phyloP scores from a whole-genome alignment of 2,329 filamentous ascomycete genomes.

The Diplodia scrobiculata region DNA sequence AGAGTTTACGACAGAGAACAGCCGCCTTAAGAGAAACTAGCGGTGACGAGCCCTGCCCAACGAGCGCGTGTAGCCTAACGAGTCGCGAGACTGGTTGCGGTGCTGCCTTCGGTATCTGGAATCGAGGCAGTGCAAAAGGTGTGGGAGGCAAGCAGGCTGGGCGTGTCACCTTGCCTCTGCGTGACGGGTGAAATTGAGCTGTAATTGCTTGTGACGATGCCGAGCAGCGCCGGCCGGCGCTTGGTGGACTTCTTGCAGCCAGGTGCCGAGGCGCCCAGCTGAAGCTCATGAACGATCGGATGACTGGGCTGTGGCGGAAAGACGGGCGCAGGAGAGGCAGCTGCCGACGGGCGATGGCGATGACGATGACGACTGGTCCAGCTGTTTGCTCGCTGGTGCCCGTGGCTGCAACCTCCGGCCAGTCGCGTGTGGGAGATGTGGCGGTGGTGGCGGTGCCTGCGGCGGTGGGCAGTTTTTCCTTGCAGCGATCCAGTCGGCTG shows the following conservation, averaged over 20 bases:
- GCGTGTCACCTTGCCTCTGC: background rate
- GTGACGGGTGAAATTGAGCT: background rate
- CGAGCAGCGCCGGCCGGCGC: background rate
- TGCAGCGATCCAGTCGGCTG: background rate
- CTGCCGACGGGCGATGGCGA: too few relatives aligned
- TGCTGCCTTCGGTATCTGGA: background rate
- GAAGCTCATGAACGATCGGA: background rate
- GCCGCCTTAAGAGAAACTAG: slow-evolving; percentile 4
- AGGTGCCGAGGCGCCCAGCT: background rate
- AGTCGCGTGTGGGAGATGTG: background rate
- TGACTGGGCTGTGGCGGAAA: background rate
- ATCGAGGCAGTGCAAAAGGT: slow-evolving; percentile 18
- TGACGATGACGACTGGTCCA: too few relatives aligned
- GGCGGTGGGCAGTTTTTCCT: background rate
- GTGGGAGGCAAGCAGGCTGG: background rate
- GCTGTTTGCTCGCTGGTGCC: too few relatives aligned
- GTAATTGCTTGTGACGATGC: slow-evolving; percentile 19
- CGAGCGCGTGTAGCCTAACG: slow-evolving; percentile 2
- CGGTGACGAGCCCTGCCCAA: slow-evolving; percentile 1
- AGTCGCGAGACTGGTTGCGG: background rate
- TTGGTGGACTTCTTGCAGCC: background rate
- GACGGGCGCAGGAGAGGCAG: too few relatives aligned
- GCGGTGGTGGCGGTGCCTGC: background rate
- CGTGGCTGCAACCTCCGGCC: background rate
- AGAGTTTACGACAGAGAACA: background rate